Percentiles rank a stretch among this genome's conserved stretches.
These are phyloP conservation scores for Gossypium armourianum DNA, from an alignment of 441 rosid species.

Conservation along the genomic window DNA sequence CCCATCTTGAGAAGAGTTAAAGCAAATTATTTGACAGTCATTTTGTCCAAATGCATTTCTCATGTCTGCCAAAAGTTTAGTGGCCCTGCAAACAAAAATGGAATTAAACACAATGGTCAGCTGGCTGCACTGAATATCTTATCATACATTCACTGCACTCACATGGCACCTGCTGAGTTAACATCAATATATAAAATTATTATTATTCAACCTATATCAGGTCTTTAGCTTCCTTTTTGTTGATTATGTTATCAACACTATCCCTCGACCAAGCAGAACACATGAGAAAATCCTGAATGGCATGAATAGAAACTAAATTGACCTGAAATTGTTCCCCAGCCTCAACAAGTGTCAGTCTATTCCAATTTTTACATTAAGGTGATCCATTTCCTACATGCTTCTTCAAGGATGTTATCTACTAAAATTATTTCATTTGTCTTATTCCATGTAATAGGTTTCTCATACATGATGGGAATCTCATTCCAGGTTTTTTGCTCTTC, in stretches of 20 bases:
- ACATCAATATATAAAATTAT: background rate
- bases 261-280: background rate
- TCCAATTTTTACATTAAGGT: background rate
- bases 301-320: background rate
- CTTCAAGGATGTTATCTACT: background rate
- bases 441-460: background rate
- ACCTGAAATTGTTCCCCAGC: background rate
- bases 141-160: background rate
- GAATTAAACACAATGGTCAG: constrained; percentile 8
- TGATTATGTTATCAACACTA: constrained; percentile 4
- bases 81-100: constrained; percentile 49
- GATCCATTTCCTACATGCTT: background rate
- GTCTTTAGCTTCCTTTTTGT: background rate
- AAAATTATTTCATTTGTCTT: background rate
- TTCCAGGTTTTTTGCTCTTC: background rate
- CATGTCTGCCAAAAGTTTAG: constrained; percentile 73
- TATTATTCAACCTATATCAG: background rate
- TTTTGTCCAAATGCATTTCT: constrained; percentile 70
- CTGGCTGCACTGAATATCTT: background rate
- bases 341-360: background rate
- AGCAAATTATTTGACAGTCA: constrained; percentile 72
- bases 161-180: background rate
- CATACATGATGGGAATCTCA: background rate
- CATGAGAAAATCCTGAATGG: background rate
- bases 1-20: constrained; percentile 81